These are phyloP conservation scores for Cryptococcus amylolentus DNA, from an alignment of 1,284 basidiomycete genomes.

Conservation along the genomic window DNA sequence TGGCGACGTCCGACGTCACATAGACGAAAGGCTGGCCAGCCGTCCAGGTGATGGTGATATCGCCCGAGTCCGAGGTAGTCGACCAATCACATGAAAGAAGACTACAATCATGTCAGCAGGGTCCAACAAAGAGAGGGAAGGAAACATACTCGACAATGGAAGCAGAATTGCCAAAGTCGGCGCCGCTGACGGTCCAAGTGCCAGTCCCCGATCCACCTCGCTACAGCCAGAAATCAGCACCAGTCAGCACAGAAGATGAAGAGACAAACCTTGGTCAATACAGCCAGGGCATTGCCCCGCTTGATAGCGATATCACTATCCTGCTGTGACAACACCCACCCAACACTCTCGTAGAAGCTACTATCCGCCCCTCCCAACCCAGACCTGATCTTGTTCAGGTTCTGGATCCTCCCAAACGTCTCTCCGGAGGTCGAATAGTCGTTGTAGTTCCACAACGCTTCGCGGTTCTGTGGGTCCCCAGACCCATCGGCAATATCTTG, in stretches of 20 bases:
- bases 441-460: slow-evolving; percentile 70
- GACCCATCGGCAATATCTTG: slow-evolving; percentile 53
- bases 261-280: slow-evolving; percentile 63
- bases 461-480: slow-evolving; percentile 60
- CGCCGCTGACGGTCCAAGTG: slow-evolving; percentile 16
- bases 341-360: slow-evolving; percentile 52
- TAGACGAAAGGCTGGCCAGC: slow-evolving; percentile 31
- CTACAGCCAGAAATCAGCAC: slow-evolving; percentile 13
- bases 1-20: slow-evolving; percentile 11
- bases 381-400: slow-evolving; percentile 67
- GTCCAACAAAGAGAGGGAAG: background rate
- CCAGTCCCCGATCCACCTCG: slow-evolving; percentile 17
- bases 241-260: background rate
- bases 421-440: slow-evolving; percentile 50
- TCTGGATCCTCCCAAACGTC: slow-evolving; percentile 60
- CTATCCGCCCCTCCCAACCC: slow-evolving; percentile 52
- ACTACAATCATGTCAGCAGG: slow-evolving; percentile 9
- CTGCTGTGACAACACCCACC: slow-evolving; percentile 57
- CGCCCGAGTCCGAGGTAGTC: slow-evolving; percentile 20
- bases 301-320: slow-evolving; percentile 62
- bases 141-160: slow-evolving; percentile 34
- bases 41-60: slow-evolving; percentile 28
- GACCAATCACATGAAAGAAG: slow-evolving; percentile 28
- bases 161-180: slow-evolving; percentile 19
- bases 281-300: slow-evolving; percentile 63